Evolutionary conservation across 108 stramenopile species (phyloP), one percentile per base, ranked within the genome.

Genomic region (Nannochloropsis salina): DNA sequence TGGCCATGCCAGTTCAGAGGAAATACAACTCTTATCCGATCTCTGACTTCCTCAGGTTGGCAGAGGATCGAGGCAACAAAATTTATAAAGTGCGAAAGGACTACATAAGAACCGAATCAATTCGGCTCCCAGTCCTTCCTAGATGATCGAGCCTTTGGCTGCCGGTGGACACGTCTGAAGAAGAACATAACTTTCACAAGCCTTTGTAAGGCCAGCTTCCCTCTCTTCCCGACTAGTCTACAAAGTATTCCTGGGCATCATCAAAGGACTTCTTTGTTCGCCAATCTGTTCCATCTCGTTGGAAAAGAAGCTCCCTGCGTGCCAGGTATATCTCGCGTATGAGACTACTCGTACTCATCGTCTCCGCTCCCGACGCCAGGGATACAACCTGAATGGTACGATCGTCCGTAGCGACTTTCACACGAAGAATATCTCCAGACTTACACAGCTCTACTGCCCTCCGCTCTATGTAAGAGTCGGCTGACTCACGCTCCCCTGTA

Each of bases 371-470:
- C 20, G 61, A 74, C 15, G 61, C 61, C n/a, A 74, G 1, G 61
- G 20, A n/a, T n/a, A 74, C 61, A n/a, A 74, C 61, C n/a, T 74
- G 61, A 74, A 74, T 74, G 61, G 61, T 74, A n/a, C 61, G 61
- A 74, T 74, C 61, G n/a, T 74, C 61, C 61, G 61, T 74, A n/a
- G 61, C 61, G 8, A 74, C 61, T n/a, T 74, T 74, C 3, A 74
- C 61, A 6, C 3, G 61, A 74, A n/a, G 61, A 74, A 15, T 2
- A 1, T 3, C 61, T n/a, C 3, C 15, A 15, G 15, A n/a, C 61
- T 74, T 74, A 74, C 61, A 74, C 15, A 74, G 61, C 61, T 74
- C 61, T 74, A 74, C 61, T 74, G 61, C 61, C 5, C 61, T 15
- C 8, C 61, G 15, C 61, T 74, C 61, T 15, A 74, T 74, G 61